Evolutionary conservation across 1,284 basidiomycete species (phyloP), one percentile per base, ranked within the genome.

Genomic region (Sporisorium exsertum): DNA sequence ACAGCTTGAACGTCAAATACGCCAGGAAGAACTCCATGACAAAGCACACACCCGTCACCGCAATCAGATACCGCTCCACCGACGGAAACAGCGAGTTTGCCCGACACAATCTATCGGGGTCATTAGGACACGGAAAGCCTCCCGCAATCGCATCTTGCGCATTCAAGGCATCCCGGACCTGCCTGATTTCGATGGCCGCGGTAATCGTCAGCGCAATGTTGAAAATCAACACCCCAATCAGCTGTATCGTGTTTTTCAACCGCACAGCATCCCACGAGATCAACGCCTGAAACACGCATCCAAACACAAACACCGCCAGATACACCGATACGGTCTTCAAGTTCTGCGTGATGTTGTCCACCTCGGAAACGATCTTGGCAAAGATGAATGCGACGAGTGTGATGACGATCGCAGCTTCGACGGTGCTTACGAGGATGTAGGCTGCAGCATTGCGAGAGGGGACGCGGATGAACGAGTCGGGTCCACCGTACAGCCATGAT

Each of bases 271-370:
- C 81, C 58, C 80, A 71, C 27, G 80, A 67, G 29, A 82, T 65
- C 32, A 75, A 26, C 22, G 78, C 74, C 53, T 80, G 65, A 43
- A 82, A 82, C 6, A 81, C 62, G 49, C 63, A 70, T 22, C 78
- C 81, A 51, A 82, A 75, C 22, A 81, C 76, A 26, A 81, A 79
- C 0, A 82, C 64, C 27, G 80, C 72, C 20, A 82, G 49, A 52
- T 80, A 82, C 35, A 82, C 78, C 20, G 78, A 73, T 13, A 82
- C 68, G 20, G 81, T 82, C 56, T 82, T 82, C 62, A 81, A 72
- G 33, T 81, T 65, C 52, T 82, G 79, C 15, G 70, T 58, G n/a
- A 80, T 57, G 57, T 64, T 58, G 40, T 74, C 65, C 20, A 75
- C 64, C 16, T 59, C 42, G 4, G 69, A 15, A 13, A 68, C 58